Percentiles rank a stretch among this genome's conserved stretches.
Conservation (phyloP, 1,139 yeast species). For the Pneumocystis sp. region DNA sequence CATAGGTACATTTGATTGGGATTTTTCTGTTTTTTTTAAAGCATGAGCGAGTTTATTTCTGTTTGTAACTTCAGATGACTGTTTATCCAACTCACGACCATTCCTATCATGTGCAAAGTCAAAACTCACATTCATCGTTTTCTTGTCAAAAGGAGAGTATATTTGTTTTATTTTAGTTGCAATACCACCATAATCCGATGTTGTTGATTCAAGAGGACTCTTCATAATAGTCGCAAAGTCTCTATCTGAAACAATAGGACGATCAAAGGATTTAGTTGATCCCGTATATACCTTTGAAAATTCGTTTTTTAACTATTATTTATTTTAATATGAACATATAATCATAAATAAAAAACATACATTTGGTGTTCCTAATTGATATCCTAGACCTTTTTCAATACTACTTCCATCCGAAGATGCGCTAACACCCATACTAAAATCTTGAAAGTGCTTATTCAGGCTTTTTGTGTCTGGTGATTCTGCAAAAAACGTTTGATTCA, state of each 20-base stretch:
- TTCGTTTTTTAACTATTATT: background rate
- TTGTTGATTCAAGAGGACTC: background rate
- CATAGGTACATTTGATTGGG: background rate
- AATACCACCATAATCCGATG: background rate
- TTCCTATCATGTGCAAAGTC: background rate
- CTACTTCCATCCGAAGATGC: background rate
- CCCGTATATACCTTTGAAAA: background rate
- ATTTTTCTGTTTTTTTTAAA: background rate
- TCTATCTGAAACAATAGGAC: background rate
- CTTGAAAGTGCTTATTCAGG: background rate
- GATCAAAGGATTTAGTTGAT: background rate
- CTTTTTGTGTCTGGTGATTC: background rate
- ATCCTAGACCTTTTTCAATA: background rate
- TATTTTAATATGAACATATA: background rate
- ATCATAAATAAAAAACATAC: background rate
- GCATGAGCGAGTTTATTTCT: background rate
- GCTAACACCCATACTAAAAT: constrained; percentile 1
- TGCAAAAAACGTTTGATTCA: background rate
- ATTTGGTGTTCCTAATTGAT: background rate
- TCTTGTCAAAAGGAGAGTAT: background rate
- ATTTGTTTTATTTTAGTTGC: background rate
- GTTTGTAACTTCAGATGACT: background rate
- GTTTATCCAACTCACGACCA: background rate
- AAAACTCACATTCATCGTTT: background rate
- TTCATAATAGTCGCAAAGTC: background rate